These are phyloP conservation scores for Syncephalis fuscata DNA, from an alignment of 371 early-diverging fungal species.

Conservation along the genomic window DNA sequence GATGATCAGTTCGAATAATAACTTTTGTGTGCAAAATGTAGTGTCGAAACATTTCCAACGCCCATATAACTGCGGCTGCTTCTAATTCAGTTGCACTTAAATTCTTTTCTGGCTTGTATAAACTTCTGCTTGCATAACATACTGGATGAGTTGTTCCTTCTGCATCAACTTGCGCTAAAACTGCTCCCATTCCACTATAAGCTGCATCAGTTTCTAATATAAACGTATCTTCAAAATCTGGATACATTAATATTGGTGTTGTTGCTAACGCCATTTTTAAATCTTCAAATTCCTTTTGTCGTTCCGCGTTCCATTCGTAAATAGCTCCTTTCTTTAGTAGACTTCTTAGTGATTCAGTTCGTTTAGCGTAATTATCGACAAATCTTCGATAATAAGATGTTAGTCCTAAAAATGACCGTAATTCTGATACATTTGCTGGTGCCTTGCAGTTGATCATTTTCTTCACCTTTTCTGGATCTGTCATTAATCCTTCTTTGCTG, in stretches of 20 bases:
- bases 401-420: slow-evolving; percentile 14
- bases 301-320: slow-evolving; percentile 9
- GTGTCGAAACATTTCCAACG: slow-evolving; percentile 3
- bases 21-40: slow-evolving; percentile 6
- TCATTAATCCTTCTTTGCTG: slow-evolving; percentile 7
- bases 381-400: slow-evolving; percentile 16
- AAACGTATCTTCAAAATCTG: slow-evolving; percentile 11
- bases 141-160: background rate
- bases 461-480: slow-evolving; percentile 8
- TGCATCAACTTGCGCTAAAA: slow-evolving; percentile 12
- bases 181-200: slow-evolving; percentile 10
- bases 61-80: slow-evolving; percentile 10
- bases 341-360: slow-evolving; percentile 5
- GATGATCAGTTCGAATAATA: slow-evolving; percentile 11
- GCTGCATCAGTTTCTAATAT: slow-evolving; percentile 14
- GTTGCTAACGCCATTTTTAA: slow-evolving; percentile 5
- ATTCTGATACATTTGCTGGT: slow-evolving; percentile 7
- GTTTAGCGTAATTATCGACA: slow-evolving; percentile 9
- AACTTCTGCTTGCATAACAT: slow-evolving; percentile 1
- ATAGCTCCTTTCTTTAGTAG: slow-evolving; percentile 4
- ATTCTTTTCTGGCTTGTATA: slow-evolving; percentile 9
- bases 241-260: slow-evolving; percentile 10
- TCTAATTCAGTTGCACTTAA: slow-evolving; percentile 13
- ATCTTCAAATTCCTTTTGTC: slow-evolving; percentile 11
- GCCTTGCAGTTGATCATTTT: slow-evolving; percentile 5